Base-by-base conservation (phyloP, 2,329 filamentous ascomycete species). In the Chrysoporthe puriensis region DNA sequence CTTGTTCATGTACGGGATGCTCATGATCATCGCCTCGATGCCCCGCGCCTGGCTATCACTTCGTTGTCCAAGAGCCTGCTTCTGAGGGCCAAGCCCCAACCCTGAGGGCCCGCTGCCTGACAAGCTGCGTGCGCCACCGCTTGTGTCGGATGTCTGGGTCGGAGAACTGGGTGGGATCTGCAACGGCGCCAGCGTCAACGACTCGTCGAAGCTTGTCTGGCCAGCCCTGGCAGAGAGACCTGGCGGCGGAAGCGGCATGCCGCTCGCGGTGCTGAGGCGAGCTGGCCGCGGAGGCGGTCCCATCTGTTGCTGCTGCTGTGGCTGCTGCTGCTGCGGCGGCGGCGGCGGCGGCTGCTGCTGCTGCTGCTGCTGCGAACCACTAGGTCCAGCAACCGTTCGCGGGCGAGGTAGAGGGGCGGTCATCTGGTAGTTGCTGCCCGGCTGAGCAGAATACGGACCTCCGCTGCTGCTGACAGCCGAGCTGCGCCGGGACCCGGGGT, bases 1-100 rank as follows among this genome's bases (percentile, higher is more conserved):
- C 78, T 97, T 97, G 71, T 89, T 88, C 57, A 88, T 79, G 73
- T 91, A 91, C 0, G 90, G 86, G 63, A 96, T 91, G 36, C 84
- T 88, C 88, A 92, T 92, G 69, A 94, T 88, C 80, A 91, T 90
- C 8, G 89, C 87, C 73, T 91, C 88, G 32, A 91, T 79, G 61
- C 82, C 85, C 69, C 76, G 76, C 74, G 83, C 71, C 79, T 79
- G 76, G 63, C 71, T 73, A 50, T 78, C 76, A 2, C 72, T 65
- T 50, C 42, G 43, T 26, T 26, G 56, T 52, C 46, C 56, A 34
- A 21, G 13, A 36, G 61, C 46, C 44, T 70, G 57, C 44, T 50
- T 50, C 32, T 66, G 52, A 64, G 61, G 36, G 6, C 73, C 43
- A 21, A 66, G 59, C 3, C 64, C 61, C 46, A 70, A 63, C 32